These are phyloP conservation scores for Leccinum subrobustum DNA, from an alignment of 1,284 basidiomycete genomes.

Conservation along the genomic window DNA sequence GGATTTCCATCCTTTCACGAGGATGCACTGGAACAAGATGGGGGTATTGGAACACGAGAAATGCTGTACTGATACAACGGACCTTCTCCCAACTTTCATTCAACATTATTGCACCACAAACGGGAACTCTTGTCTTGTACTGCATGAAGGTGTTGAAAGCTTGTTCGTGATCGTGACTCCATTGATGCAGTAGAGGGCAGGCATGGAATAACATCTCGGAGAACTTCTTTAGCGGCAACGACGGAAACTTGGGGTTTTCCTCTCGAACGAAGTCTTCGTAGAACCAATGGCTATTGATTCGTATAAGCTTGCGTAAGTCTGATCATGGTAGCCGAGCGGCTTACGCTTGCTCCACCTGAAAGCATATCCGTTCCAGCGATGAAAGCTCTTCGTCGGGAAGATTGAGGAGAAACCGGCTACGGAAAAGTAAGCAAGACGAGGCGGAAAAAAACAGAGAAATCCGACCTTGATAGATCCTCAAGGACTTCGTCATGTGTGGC, in stretches of 20 bases:
- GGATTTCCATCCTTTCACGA: constrained; percentile 98
- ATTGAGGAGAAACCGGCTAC: constrained; percentile 94
- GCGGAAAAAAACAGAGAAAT: constrained; percentile 4
- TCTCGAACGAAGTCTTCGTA: constrained; percentile 99
- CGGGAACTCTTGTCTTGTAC: constrained; percentile 97
- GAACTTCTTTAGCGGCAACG: constrained; percentile 88
- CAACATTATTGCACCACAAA: constrained; percentile 98
- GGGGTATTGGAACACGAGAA: constrained; percentile 8
- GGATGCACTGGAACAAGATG: constrained; percentile 61
- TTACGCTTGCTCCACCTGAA: constrained; percentile 99
- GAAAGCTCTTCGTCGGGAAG: constrained; percentile 91
- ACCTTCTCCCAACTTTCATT: constrained; percentile 93
- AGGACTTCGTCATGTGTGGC: constrained; percentile 77
- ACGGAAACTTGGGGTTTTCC: constrained; percentile 84
- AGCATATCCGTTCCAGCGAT: constrained; percentile 92
- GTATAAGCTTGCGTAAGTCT: constrained; percentile 9
- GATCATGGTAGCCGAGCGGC: constrained; percentile 33
- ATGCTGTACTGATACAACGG: constrained; percentile 8
- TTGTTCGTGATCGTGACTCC: constrained; percentile 77
- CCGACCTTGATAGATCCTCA: constrained; percentile 85
- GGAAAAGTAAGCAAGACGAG: constrained; percentile 12
- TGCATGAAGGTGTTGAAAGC: constrained; percentile 85
- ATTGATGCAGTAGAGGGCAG: constrained; percentile 78
- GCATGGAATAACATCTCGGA: constrained; percentile 89
- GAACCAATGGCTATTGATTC: constrained; percentile 86